These are phyloP conservation scores for Fusarium illudens DNA, from an alignment of 2,329 filamentous ascomycete species.

Conservation along the genomic window DNA sequence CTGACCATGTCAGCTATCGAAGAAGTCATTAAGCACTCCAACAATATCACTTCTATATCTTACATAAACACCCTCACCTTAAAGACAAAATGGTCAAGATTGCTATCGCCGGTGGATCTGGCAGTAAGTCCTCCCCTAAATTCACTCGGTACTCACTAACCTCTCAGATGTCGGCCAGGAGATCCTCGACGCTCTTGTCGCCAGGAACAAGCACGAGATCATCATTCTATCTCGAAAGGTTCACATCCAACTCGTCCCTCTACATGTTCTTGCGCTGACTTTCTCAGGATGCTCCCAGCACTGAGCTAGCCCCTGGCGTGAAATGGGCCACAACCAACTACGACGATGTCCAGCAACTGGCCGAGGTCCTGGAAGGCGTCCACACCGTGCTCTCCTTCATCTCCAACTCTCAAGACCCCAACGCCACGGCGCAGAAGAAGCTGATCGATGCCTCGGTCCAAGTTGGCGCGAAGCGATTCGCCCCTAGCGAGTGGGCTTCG, in stretches of 20 bases:
- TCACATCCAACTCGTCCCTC: neutral
- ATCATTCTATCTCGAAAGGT: constrained; percentile 59
- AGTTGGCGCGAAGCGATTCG: constrained; percentile 67
- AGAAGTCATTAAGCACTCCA: neutral
- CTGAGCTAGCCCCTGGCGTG: constrained; percentile 6
- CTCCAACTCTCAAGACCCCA: constrained; percentile 44
- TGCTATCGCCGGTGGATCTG: constrained; percentile 35
- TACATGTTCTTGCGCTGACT: neutral
- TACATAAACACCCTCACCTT: neutral
- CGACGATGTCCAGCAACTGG: constrained; percentile 44
- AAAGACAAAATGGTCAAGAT: constrained; percentile 35
- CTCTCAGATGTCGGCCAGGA: constrained; percentile 60
- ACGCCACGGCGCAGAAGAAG: constrained; percentile 47
- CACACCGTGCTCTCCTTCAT: constrained; percentile 65
- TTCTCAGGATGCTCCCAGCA: constrained; percentile 14
- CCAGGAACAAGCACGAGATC: constrained; percentile 61
- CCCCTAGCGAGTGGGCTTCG: constrained; percentile 67
- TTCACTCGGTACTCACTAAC: neutral
- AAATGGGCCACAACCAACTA: constrained; percentile 45
- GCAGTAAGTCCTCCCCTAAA: constrained; percentile 12
- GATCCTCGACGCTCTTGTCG: constrained; percentile 59
- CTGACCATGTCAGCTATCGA: neutral
- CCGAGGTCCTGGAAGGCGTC: constrained; percentile 52
- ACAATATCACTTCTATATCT: neutral
- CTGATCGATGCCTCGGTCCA: constrained; percentile 65